A percentile compares a stretch with the other conserved stretches of the same genome.
phyloP scores from a whole-genome alignment of 2,329 filamentous ascomycete genomes.

The Calonectria pauciramosa region DNA sequence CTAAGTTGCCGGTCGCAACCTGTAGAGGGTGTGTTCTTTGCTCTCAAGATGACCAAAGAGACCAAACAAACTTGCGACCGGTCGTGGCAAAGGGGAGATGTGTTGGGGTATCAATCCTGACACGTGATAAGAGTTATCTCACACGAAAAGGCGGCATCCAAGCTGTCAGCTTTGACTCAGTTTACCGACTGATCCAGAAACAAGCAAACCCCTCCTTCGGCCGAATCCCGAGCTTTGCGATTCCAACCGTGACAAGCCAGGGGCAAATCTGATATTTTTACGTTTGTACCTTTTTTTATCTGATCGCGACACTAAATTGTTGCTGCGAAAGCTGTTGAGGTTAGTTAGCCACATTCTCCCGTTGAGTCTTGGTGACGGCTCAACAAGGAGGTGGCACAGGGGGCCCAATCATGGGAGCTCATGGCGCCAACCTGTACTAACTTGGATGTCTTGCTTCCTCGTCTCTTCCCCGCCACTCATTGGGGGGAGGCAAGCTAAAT shows the following conservation, averaged over 20 bases:
- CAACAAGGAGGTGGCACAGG: slow-evolving; percentile 10
- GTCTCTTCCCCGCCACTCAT: background rate
- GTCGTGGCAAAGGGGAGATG: slow-evolving; percentile 26
- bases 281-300: slow-evolving; percentile 1
- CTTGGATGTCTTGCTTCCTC: background rate
- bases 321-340: slow-evolving; percentile 10
- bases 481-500: background rate
- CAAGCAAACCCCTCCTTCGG: slow-evolving; percentile 18
- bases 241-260: background rate
- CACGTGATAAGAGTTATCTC: slow-evolving; percentile 44
- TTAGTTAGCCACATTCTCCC: slow-evolving; percentile 6
- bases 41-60: slow-evolving; percentile 39
- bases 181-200: slow-evolving; percentile 16
- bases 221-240: slow-evolving; percentile 1
- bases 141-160: slow-evolving; percentile 39
- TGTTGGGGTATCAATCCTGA: slow-evolving; percentile 36
- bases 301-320: background rate
- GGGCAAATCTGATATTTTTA: background rate
- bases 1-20: slow-evolving; percentile 52
- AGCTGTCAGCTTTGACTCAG: slow-evolving; percentile 40
- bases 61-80: slow-evolving; percentile 26
- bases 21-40: slow-evolving; percentile 46
- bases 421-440: slow-evolving; percentile 1
- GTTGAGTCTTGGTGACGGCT: slow-evolving; percentile 23
- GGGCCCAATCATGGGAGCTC: slow-evolving; percentile 8